phyloP scores from a whole-genome alignment of 1,139 yeast genomes.

The Suhomyces anneliseae region DNA sequence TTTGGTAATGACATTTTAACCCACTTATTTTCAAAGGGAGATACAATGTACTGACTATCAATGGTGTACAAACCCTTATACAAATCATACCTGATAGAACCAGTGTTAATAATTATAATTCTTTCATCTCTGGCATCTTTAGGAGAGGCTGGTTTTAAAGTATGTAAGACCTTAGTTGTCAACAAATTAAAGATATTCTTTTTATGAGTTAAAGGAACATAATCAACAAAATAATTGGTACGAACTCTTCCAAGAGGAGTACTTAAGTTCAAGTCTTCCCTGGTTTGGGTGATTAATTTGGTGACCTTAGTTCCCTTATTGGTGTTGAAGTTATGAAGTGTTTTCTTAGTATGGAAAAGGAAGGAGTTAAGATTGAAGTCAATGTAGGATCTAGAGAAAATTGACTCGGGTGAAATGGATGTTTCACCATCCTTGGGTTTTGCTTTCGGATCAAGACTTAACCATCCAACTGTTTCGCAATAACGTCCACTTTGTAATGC shows the following conservation, averaged over 20 bases:
- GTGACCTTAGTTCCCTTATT: constrained; percentile 52
- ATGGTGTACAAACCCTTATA: constrained; percentile 82
- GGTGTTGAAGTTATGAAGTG: constrained; percentile 41
- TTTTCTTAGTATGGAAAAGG: constrained; percentile 52
- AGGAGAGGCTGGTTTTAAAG: constrained; percentile 32
- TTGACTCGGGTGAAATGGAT: constrained; percentile 11
- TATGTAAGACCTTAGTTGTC: constrained; percentile 57
- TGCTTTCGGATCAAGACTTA: constrained; percentile 49
- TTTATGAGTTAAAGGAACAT: constrained; percentile 64
- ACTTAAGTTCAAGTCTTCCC: constrained; percentile 56
- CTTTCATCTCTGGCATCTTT: constrained; percentile 38
- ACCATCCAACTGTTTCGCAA: constrained; percentile 89
- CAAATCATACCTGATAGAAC: constrained; percentile 84
- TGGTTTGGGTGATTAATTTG: constrained; percentile 39
- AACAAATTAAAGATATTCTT: constrained; percentile 63
- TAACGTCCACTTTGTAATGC: constrained; percentile 90
- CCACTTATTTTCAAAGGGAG: constrained; percentile 89
- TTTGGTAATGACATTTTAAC: constrained; percentile 55
- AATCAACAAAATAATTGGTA: constrained; percentile 62
- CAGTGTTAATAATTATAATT: constrained; percentile 75
- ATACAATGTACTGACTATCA: constrained; percentile 78
- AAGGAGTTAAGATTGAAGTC: constrained; percentile 79
- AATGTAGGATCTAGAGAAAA: constrained; percentile 64
- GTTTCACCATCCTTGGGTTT: not conserved
- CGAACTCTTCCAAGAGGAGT: constrained; percentile 65